These are phyloP conservation scores for Boletus edulis DNA, from an alignment of 768 basidiomycete species.

Conservation along the genomic window DNA sequence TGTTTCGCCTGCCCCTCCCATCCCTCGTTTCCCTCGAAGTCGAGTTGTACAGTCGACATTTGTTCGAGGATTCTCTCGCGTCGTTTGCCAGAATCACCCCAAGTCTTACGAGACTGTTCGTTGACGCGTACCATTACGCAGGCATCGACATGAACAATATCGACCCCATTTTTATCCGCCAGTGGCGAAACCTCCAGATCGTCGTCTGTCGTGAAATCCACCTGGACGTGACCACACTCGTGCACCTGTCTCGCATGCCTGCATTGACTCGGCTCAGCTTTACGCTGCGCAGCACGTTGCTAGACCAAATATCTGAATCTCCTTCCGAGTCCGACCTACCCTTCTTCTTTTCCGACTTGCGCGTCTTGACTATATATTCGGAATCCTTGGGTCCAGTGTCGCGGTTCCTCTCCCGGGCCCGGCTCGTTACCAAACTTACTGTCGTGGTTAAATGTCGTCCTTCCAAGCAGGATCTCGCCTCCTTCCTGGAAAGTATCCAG, in stretches of 20 bases:
- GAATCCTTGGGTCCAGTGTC: not conserved
- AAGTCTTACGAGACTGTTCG: not conserved
- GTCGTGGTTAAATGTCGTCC: not conserved
- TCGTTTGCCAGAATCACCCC: not conserved
- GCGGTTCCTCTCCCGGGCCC: not conserved
- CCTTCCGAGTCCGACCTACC: not conserved
- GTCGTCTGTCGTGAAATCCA: not conserved
- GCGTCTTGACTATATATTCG: not conserved
- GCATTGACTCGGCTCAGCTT: not conserved
- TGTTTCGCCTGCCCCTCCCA: not conserved
- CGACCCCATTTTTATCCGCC: not conserved
- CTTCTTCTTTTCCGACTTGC: not conserved
- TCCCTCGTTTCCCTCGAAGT: not conserved
- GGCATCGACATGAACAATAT: not conserved
- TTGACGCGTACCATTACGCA: too few species aligned
- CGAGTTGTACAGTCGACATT: too few species aligned
- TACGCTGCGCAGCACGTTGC: not conserved
- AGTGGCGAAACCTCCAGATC: not conserved
- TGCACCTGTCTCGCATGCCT: not conserved
- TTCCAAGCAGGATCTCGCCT: not conserved
- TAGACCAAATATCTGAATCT: too few species aligned
- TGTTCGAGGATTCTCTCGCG: not conserved
- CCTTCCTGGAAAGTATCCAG: not conserved
- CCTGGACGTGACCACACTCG: not conserved
- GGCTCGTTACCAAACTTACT: not conserved